A percentile compares a stretch with the other conserved stretches of the same genome.
Conservation (phyloP, 1,284 basidiomycete genomes). For the Tetrapyrgos nigripes region DNA sequence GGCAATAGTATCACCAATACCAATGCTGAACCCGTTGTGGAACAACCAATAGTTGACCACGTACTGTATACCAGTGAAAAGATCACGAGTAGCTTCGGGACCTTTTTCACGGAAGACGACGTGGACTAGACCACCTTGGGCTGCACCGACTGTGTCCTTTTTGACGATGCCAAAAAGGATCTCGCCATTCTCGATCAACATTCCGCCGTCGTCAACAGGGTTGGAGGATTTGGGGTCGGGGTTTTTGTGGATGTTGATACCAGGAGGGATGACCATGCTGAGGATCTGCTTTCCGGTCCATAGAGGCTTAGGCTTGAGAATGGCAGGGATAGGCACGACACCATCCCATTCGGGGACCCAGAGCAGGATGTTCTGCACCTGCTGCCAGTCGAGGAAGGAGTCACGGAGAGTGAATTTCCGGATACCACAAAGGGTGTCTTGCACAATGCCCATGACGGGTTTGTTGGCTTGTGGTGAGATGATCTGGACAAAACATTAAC, state of each 20-base stretch:
- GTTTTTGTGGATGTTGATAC: constrained; percentile 91
- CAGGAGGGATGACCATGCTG: constrained; percentile 92
- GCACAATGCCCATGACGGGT: constrained; percentile 99
- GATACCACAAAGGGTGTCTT: constrained; percentile 97
- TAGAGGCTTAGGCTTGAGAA: constrained; percentile 95
- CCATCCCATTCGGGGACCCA: constrained; percentile 99
- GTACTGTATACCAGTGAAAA: constrained; percentile 95
- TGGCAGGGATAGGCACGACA: constrained; percentile 88
- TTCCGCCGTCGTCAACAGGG: constrained; percentile 91
- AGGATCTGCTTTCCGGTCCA: constrained; percentile 99
- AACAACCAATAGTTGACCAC: constrained; percentile 99
- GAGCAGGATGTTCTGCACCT: constrained; percentile 95
- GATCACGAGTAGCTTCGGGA: constrained; percentile 88
- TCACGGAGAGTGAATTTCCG: constrained; percentile 98
- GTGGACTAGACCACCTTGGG: constrained; percentile 94
- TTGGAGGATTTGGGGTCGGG: constrained; percentile 84
- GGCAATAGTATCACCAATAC: constrained; percentile 98
- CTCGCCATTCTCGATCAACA: constrained; percentile 97
- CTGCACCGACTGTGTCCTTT: constrained; percentile 97
- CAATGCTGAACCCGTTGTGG: constrained; percentile 99
- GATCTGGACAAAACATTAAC: constrained; percentile 61
- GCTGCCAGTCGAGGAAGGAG: constrained; percentile 91
- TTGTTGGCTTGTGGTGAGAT: constrained; percentile 99
- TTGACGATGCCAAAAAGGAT: constrained; percentile 95
- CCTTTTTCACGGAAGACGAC: constrained; percentile 99